Base-by-base conservation (phyloP, 805 yeast species). In the Myxozyma neglecta region DNA sequence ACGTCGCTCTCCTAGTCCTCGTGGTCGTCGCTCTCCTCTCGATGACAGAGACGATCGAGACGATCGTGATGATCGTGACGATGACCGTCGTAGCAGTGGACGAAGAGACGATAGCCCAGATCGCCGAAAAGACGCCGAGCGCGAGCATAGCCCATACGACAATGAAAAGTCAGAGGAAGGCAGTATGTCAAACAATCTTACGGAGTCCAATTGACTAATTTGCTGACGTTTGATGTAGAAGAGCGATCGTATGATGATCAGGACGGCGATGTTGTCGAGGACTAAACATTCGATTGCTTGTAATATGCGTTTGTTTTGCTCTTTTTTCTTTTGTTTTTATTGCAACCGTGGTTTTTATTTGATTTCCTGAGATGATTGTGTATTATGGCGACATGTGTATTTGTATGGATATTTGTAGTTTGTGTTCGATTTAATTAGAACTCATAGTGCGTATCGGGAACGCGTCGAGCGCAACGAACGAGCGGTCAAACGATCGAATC, bases 171-270 rank as follows among this genome's bases (percentile, higher is more conserved):
- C 36, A 29, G 63, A 55, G n/a, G 63, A 60, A 24, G 43, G 56
- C 5, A 54, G 63, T 60, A 46, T 29, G 63, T 51, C 16, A 14
- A n/a, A 16, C 29, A 1, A 14, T 32, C 16, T 16, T 35, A 40
- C 24, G 32, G n/a, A 11, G 11, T n/a, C 35, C 14, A 16, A 20
- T 16, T 18, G 8, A 40, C n/a, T 18, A 1, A 14, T 13, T 36
- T 24, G n/a, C 44, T 53, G 11, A 55, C 37, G 16, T 35, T 9
- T 32, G 18, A 11, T 20, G 18, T 32, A 29, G 59, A 61, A 40
- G 63, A 61, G 20, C 34, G 63, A n/a, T 58, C 64, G 36, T 61
- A 61, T 51, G 65, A 61, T 35, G 65, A 61, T 20, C 65, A 54
- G 45, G 64, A 59, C 37, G 64, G 56, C 46, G 65, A 58, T 51